Evolutionary conservation across 2,329 filamentous ascomycete species (phyloP).

Genomic region (Blastomyces gilchristii): DNA sequence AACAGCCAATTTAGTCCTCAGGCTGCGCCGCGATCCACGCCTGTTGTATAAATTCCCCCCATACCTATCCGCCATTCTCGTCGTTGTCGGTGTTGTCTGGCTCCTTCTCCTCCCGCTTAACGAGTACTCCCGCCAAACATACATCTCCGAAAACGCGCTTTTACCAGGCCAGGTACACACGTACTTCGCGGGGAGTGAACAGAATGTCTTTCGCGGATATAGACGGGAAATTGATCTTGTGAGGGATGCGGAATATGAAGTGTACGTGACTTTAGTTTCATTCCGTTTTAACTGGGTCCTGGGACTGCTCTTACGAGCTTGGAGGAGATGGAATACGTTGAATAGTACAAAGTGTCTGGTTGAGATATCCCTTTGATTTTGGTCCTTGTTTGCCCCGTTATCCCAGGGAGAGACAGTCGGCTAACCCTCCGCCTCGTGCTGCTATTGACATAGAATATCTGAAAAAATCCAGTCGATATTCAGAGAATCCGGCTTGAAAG

Average conservation of each 20-base stretch:
- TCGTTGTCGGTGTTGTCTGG: conserved; percentile 79
- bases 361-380: not conserved
- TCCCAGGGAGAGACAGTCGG: not conserved
- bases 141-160: conserved; percentile 95
- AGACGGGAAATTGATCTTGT: conserved; percentile 63
- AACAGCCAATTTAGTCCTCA: conserved; percentile 31
- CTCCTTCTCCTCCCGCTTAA: conserved; percentile 81
- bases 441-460: conserved; percentile 40
- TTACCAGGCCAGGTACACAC: conserved; percentile 94
- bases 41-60: conserved; percentile 64
- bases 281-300: not conserved
- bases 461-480: conserved; percentile 66
- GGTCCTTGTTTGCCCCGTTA: not conserved
- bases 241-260: conserved; percentile 26
- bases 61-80: conserved; percentile 74
- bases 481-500: conserved; percentile 69
- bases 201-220: conserved; percentile 87
- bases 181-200: conserved; percentile 92
- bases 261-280: conserved; percentile 23
- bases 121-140: conserved; percentile 82
- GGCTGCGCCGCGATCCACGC: conserved; percentile 66
- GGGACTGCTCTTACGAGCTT: not conserved
- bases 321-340: not conserved
- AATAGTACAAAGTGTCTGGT: not conserved
- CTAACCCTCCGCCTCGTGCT: not conserved